Conservation (phyloP, 139 green algal genomes). For the Tetraselmis chui region DNA sequence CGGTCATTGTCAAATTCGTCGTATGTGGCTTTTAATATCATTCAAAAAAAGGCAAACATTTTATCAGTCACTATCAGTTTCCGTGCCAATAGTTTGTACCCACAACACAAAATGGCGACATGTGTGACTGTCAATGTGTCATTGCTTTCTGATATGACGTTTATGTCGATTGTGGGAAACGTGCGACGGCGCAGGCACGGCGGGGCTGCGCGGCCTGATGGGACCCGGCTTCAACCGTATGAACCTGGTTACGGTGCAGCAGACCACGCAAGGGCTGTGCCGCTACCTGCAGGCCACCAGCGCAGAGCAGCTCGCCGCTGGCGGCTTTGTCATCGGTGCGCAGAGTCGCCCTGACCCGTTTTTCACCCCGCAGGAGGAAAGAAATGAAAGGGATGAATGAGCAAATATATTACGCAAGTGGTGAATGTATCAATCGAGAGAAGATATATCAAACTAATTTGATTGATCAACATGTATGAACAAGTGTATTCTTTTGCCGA, state of each 20-base stretch:
- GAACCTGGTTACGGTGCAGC: constrained; percentile 64
- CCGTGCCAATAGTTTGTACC: background rate
- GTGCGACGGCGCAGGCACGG: constrained; percentile 43
- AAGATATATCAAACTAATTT: too few relatives aligned
- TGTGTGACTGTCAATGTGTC: too few relatives aligned
- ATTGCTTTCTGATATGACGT: background rate
- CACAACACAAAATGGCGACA: too few relatives aligned
- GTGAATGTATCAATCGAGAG: too few relatives aligned
- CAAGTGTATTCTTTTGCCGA: too few relatives aligned
- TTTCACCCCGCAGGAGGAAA: too few relatives aligned
- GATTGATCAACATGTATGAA: too few relatives aligned
- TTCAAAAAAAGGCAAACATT: background rate
- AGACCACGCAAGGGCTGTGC: constrained; percentile 65
- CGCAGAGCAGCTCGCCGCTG: background rate
- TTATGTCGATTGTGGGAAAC: too few relatives aligned
- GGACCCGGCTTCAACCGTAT: constrained; percentile 63
- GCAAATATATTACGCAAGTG: too few relatives aligned
- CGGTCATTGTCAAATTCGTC: background rate
- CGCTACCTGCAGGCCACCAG: constrained; percentile 28
- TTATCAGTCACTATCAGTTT: background rate
- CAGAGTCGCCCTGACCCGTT: too few relatives aligned
- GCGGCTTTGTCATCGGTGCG: constrained; percentile 34
- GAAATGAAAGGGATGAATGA: too few relatives aligned
- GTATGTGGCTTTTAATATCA: background rate
- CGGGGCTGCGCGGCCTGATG: constrained; percentile 60